Conservation (phyloP, 768 basidiomycete species). For the Holtermanniella nyarrowii region DNA sequence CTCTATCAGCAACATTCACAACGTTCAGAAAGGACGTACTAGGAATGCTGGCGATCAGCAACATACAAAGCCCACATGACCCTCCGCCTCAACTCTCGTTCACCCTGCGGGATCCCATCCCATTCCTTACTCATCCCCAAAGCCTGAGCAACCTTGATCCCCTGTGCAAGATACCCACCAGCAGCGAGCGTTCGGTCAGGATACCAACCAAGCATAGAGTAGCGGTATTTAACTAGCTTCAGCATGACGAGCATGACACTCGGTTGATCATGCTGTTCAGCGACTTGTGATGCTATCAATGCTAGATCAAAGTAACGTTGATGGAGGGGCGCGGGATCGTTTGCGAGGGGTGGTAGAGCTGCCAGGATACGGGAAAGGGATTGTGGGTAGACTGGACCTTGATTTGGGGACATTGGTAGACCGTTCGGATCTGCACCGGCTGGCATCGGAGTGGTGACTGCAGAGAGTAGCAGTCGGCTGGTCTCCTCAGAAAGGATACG, state of each 20-base stretch:
- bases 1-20: conserved; percentile 1
- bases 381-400: conserved; percentile 2
- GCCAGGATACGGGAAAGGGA: conserved; percentile 16
- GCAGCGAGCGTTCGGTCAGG: conserved; percentile 14
- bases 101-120: conserved; percentile 26
- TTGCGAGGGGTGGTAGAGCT: conserved; percentile 6
- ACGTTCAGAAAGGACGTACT: conserved; percentile 14
- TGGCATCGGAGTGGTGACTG: background rate
- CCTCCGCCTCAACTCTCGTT: conserved; percentile 26
- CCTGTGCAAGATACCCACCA: conserved; percentile 24
- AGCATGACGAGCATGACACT: conserved; percentile 31
- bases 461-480: conserved; percentile 21
- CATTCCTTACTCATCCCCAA: conserved; percentile 28
- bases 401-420: too few species aligned
- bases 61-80: conserved; percentile 31
- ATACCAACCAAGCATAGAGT: conserved; percentile 11
- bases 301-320: conserved; percentile 33
- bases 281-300: conserved; percentile 17
- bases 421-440: background rate
- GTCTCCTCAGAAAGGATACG: conserved; percentile 32
- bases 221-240: conserved; percentile 24
- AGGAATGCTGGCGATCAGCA: conserved; percentile 27
- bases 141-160: conserved; percentile 27
- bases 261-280: conserved; percentile 25
- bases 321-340: conserved; percentile 28